Conservation (phyloP, 805 yeast genomes). For the Suhomyces canberraensis region DNA sequence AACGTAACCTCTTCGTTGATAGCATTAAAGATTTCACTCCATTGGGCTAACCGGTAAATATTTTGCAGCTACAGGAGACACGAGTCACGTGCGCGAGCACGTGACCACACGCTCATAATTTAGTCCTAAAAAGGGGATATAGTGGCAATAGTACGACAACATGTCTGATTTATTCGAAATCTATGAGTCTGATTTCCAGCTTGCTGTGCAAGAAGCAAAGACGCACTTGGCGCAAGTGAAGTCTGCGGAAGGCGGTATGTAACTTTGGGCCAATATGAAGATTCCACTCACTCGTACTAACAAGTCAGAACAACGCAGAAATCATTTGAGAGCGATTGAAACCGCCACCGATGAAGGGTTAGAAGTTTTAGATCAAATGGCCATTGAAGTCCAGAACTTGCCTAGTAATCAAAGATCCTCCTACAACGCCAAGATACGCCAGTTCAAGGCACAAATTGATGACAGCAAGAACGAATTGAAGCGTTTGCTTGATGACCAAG, state of each 20-base stretch:
- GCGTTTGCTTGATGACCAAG: slow-evolving; percentile 62
- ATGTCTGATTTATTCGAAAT: slow-evolving; percentile 56
- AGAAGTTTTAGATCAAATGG: slow-evolving; percentile 82
- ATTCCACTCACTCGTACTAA: too few relatives aligned
- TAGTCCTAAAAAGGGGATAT: neutral
- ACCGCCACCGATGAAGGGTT: slow-evolving; percentile 73
- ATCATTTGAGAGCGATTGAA: slow-evolving; percentile 58
- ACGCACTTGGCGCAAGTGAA: slow-evolving; percentile 58
- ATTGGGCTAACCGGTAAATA: too few relatives aligned
- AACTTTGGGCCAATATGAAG: too few relatives aligned
- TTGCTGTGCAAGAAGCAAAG: slow-evolving; percentile 66
- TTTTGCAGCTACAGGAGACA: too few relatives aligned
- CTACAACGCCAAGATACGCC: slow-evolving; percentile 73
- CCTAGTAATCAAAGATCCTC: slow-evolving; percentile 72
- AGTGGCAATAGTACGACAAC: slow-evolving; percentile 2
- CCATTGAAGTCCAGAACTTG: slow-evolving; percentile 77
- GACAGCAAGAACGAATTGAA: slow-evolving; percentile 55
- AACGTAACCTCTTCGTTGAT: too few relatives aligned
- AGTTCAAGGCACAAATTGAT: slow-evolving; percentile 59
- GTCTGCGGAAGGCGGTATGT: slow-evolving; percentile 44
- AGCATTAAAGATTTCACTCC: too few relatives aligned
- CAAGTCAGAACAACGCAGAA: slow-evolving; percentile 44
- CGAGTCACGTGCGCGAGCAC: neutral
- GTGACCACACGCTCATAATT: neutral
- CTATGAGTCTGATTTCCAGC: slow-evolving; percentile 70